These are phyloP conservation scores for Alloascoidea africana DNA, from an alignment of 805 yeast species.

Conservation along the genomic window DNA sequence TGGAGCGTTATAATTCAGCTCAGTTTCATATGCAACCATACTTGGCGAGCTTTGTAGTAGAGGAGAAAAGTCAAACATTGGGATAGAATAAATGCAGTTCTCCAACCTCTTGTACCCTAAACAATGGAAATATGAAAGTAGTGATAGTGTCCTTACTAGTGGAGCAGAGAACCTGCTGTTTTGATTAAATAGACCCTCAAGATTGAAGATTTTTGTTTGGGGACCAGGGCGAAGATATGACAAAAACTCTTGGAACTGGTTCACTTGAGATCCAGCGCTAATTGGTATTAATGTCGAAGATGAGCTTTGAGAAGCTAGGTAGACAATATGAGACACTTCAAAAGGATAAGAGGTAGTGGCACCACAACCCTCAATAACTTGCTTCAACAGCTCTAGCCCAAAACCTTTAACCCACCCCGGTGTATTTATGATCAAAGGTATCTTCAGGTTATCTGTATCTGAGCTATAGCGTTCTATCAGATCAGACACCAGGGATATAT, in stretches of 20 bases:
- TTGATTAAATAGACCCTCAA: constrained; percentile 6
- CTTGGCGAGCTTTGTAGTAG: background rate
- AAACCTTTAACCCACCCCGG: constrained; percentile 91
- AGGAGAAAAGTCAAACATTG: background rate
- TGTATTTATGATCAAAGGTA: constrained; percentile 48
- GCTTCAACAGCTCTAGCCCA: constrained; percentile 51
- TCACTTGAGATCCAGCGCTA: constrained; percentile 10
- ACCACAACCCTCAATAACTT: constrained; percentile 22
- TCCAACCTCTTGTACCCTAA: background rate
- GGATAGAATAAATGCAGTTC: background rate
- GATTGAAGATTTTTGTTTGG: constrained; percentile 12
- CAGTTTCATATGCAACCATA: background rate
- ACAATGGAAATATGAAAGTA: background rate
- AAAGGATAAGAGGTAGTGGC: too few species aligned
- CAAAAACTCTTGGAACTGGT: constrained; percentile 16
- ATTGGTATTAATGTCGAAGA: constrained; percentile 10
- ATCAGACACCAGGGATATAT: constrained; percentile 25
- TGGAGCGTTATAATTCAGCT: background rate
- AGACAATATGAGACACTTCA: constrained; percentile 30
- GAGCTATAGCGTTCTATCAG: constrained; percentile 21
- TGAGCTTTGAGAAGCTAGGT: constrained; percentile 29
- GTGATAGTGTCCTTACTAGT: background rate
- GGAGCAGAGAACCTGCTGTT: constrained; percentile 17
- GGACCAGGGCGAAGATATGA: constrained; percentile 15
- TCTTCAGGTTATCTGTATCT: constrained; percentile 10